Conservation (phyloP, 352 stramenopile genomes). For the Phytophthora syringae region DNA sequence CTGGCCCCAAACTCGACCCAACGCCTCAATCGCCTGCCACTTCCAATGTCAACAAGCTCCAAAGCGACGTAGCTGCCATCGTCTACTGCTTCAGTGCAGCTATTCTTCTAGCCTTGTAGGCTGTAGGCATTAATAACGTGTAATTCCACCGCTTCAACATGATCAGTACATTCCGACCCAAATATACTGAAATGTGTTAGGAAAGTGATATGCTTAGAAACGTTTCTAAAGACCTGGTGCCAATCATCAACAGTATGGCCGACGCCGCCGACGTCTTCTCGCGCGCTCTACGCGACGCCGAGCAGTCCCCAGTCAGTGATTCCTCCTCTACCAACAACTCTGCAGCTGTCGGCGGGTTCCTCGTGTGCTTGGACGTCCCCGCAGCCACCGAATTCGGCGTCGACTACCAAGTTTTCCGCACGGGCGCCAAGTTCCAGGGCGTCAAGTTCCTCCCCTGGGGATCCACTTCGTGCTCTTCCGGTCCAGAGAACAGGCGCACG, state of each 20-base stretch:
- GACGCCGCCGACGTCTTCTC: slow-evolving; percentile 49
- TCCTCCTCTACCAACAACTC: not conserved
- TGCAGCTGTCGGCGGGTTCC: slow-evolving; percentile 59
- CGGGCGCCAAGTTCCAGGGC: slow-evolving; percentile 76
- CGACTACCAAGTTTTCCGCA: slow-evolving; percentile 89
- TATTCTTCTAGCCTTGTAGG: slow-evolving; percentile 15
- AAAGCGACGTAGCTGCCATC: slow-evolving; percentile 5
- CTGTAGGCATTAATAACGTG: too few species aligned
- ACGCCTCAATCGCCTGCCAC: slow-evolving; percentile 6
- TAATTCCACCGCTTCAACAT: too few species aligned
- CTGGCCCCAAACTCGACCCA: slow-evolving; percentile 20
- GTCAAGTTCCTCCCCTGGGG: slow-evolving; percentile 87
- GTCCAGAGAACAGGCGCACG: slow-evolving; percentile 76
- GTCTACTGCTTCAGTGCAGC: slow-evolving; percentile 17
- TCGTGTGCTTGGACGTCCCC: slow-evolving; percentile 88
- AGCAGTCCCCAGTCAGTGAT: not conserved
- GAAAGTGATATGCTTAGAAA: too few species aligned
- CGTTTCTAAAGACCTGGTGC: not conserved
- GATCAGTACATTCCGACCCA: not conserved
- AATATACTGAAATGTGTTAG: not conserved
- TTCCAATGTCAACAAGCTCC: slow-evolving; percentile 11
- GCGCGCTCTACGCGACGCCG: slow-evolving; percentile 35
- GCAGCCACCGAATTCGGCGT: slow-evolving; percentile 81
- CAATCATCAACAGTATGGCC: slow-evolving; percentile 12
- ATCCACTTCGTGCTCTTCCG: slow-evolving; percentile 87